Conservation (phyloP, 2,329 filamentous ascomycete genomes). For the Ceratocystis eucalypticola region DNA sequence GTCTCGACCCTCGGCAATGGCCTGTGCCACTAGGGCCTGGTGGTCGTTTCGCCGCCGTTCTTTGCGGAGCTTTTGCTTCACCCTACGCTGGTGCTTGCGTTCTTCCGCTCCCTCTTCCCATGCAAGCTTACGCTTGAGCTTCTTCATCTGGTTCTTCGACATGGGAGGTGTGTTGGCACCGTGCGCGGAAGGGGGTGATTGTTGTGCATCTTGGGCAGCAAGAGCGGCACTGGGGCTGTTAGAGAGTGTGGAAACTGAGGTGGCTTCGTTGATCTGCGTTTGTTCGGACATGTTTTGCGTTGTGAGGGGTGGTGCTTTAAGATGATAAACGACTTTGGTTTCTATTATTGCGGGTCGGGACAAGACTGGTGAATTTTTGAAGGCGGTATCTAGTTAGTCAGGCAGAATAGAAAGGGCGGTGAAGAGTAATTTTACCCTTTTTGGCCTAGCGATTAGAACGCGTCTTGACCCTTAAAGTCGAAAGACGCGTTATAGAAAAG, state of each 20-base stretch:
- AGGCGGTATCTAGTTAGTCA: conserved; percentile 7
- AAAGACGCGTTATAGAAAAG: neutral
- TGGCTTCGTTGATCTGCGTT: neutral
- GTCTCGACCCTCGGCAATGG: conserved; percentile 31
- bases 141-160: conserved; percentile 81
- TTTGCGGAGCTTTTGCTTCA: conserved; percentile 38
- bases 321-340: no score
- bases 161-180: conserved; percentile 28
- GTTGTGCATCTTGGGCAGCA: neutral
- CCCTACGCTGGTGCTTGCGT: conserved; percentile 41
- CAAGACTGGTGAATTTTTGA: conserved; percentile 16
- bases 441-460: conserved; percentile 12
- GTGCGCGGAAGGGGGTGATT: neutral
- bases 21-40: conserved; percentile 36
- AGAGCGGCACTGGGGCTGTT: neutral
- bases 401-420: conserved; percentile 17
- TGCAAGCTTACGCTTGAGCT: conserved; percentile 53
- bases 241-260: neutral
- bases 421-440: conserved; percentile 14
- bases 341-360: no score
- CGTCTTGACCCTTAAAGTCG: neutral
- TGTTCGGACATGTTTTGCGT: conserved; percentile 10
- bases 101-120: conserved; percentile 62
- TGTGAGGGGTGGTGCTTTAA: neutral
- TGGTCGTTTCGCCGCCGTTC: conserved; percentile 38